A percentile compares a stretch with the other conserved stretches of the same genome.
Evolutionary conservation across 139 green algal genomes (phyloP).

Genomic region (Chlorokybus atmophyticus): DNA sequence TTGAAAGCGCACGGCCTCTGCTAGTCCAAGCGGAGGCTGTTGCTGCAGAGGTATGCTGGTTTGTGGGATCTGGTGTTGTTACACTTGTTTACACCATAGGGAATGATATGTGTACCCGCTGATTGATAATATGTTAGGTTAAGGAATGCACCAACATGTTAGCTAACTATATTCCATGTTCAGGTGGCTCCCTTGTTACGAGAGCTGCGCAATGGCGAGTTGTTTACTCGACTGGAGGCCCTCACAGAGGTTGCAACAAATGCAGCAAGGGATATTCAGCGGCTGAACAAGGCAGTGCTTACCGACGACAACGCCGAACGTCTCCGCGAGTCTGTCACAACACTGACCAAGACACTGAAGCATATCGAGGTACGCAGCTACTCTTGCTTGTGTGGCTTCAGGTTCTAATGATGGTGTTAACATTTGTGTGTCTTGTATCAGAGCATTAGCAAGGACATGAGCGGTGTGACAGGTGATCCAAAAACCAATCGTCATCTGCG

Average conservation of each 20-base stretch:
- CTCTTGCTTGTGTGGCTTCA: neutral
- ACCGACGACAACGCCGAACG: constrained; percentile 77
- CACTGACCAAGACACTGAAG: constrained; percentile 26
- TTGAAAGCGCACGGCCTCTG: constrained; percentile 56
- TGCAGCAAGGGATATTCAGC: constrained; percentile 65
- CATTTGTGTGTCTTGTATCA: constrained; percentile 7
- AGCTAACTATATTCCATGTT: no score
- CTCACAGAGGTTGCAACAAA: constrained; percentile 63
- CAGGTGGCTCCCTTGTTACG: constrained; percentile 11
- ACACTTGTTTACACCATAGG: no score
- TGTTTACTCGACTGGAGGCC: constrained; percentile 64
- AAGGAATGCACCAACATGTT: no score
- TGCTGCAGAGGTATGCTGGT: constrained; percentile 40
- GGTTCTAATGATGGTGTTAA: neutral
- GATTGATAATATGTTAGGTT: no score
- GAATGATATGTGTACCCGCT: no score
- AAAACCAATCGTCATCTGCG: constrained; percentile 24
- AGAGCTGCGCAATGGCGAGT: constrained; percentile 36
- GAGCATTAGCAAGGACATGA: constrained; percentile 33
- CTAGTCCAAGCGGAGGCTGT: constrained; percentile 43
- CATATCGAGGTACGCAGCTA: constrained; percentile 23
- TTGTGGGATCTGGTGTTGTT: no score
- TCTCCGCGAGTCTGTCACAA: constrained; percentile 26
- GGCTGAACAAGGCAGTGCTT: constrained; percentile 71
- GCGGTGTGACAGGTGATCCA: constrained; percentile 28